A percentile compares a stretch with the other conserved stretches of the same genome.
These are phyloP conservation scores for Diaporthe citriasiana DNA, from an alignment of 2,329 filamentous ascomycete species.

Conservation along the genomic window DNA sequence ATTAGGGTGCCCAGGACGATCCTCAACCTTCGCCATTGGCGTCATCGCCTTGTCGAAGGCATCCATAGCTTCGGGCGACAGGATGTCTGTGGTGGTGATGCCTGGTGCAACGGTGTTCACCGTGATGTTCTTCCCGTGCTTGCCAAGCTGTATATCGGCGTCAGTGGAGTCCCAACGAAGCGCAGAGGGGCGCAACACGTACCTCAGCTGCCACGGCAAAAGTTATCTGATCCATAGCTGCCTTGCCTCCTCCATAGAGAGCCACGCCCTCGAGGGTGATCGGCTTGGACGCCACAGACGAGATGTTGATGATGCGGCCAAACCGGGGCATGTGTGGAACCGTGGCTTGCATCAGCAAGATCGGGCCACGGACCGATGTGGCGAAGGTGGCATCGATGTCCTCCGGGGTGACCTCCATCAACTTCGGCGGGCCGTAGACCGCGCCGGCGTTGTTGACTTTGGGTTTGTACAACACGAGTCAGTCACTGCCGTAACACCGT, in stretches of 20 bases:
- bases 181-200: background rate
- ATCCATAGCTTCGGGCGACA: slow-evolving; percentile 40
- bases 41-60: slow-evolving; percentile 45
- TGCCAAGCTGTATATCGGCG: background rate
- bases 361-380: slow-evolving; percentile 52
- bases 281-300: slow-evolving; percentile 46
- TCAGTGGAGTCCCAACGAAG: background rate
- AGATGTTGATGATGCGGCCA: slow-evolving; percentile 53
- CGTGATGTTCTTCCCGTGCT: slow-evolving; percentile 54
- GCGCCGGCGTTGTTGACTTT: slow-evolving; percentile 57
- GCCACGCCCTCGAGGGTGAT: slow-evolving; percentile 40
- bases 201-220: slow-evolving; percentile 53
- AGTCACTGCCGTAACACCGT: background rate
- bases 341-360: slow-evolving; percentile 54
- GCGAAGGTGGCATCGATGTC: slow-evolving; percentile 50
- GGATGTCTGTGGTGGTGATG: slow-evolving; percentile 54
- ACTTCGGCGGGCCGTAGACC: slow-evolving; percentile 43
- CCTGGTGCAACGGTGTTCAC: slow-evolving; percentile 60
- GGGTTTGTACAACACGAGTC: slow-evolving; percentile 1
- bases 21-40: slow-evolving; percentile 50
- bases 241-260: slow-evolving; percentile 52
- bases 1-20: slow-evolving; percentile 52
- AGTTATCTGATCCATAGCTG: slow-evolving; percentile 54
- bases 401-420: slow-evolving; percentile 46
- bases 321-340: slow-evolving; percentile 54